phyloP scores from a whole-genome alignment of 495 filamentous ascomycete species.

The Tuber microsphaerosporum region DNA sequence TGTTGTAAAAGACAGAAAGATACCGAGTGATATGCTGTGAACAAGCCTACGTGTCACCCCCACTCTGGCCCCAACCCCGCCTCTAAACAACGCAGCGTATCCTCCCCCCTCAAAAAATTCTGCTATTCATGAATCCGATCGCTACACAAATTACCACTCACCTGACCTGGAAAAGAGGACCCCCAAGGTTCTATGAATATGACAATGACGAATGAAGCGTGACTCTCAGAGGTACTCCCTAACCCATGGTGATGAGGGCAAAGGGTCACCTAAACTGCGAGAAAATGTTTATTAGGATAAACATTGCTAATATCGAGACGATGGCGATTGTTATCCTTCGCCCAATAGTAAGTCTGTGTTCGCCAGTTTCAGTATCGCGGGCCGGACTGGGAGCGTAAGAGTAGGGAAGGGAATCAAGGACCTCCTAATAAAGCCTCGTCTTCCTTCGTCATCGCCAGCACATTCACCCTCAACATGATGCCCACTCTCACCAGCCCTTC shows the following conservation, averaged over 20 bases:
- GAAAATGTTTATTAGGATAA: not conserved
- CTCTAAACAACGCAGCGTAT: not conserved
- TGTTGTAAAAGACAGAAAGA: not conserved
- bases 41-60: not conserved
- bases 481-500: not conserved
- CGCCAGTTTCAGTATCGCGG: not conserved
- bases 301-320: not conserved
- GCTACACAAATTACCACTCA: not conserved
- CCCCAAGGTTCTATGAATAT: not conserved
- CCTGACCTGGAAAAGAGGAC: not conserved
- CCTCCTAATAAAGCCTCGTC: not conserved
- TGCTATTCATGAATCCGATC: not conserved
- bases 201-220: not conserved
- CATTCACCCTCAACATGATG: not conserved
- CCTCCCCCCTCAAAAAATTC: not conserved
- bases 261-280: not conserved
- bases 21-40: not conserved
- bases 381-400: not conserved
- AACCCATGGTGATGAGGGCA: not conserved
- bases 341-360: not conserved
- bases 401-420: not conserved
- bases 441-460: not conserved
- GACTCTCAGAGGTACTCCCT: not conserved
- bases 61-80: not conserved
- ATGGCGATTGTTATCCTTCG: not conserved